Conservation (phyloP, 495 filamentous ascomycete species). For the Hypomontagnella submonticulosa region DNA sequence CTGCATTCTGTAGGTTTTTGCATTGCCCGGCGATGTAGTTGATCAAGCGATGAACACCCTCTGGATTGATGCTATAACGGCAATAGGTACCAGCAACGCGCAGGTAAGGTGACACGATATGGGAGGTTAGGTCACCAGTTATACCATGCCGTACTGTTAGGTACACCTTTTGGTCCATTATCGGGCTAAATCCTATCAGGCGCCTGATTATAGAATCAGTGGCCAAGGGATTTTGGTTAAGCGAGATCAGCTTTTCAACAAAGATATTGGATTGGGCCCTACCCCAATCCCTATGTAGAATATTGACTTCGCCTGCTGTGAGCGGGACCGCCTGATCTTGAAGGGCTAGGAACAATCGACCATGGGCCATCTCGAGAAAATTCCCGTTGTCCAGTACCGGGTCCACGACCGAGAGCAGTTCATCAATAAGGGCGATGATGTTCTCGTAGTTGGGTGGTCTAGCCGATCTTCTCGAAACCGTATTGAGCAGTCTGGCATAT, state of each 20-base stretch:
- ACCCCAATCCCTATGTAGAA: slow-evolving; percentile 57
- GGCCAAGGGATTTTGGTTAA: slow-evolving; percentile 58
- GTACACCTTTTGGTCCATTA: slow-evolving; percentile 51
- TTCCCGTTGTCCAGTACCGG: slow-evolving; percentile 58
- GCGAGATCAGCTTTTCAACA: slow-evolving; percentile 60
- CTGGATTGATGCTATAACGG: slow-evolving; percentile 39
- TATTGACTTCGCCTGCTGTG: slow-evolving; percentile 52
- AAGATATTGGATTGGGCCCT: slow-evolving; percentile 55
- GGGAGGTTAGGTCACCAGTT: slow-evolving; percentile 47
- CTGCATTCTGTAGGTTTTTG: slow-evolving; percentile 50
- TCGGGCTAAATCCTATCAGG: slow-evolving; percentile 51
- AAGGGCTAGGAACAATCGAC: slow-evolving; percentile 40
- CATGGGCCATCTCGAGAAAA: slow-evolving; percentile 52
- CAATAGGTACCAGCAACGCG: slow-evolving; percentile 52
- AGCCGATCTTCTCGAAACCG: slow-evolving; percentile 61
- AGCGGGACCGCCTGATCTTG: slow-evolving; percentile 50
- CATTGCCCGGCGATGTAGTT: slow-evolving; percentile 52
- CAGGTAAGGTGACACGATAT: slow-evolving; percentile 52
- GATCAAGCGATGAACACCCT: slow-evolving; percentile 49
- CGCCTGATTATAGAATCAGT: slow-evolving; percentile 58
- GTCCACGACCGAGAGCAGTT: slow-evolving; percentile 59
- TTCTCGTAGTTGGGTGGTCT: slow-evolving; percentile 63
- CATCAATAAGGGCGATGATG: slow-evolving; percentile 67
- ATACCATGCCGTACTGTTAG: slow-evolving; percentile 50
- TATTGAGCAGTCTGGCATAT: slow-evolving; percentile 53